These are phyloP conservation scores for Vanilla planifolia DNA, from an alignment of 106 monocot species.

Conservation along the genomic window DNA sequence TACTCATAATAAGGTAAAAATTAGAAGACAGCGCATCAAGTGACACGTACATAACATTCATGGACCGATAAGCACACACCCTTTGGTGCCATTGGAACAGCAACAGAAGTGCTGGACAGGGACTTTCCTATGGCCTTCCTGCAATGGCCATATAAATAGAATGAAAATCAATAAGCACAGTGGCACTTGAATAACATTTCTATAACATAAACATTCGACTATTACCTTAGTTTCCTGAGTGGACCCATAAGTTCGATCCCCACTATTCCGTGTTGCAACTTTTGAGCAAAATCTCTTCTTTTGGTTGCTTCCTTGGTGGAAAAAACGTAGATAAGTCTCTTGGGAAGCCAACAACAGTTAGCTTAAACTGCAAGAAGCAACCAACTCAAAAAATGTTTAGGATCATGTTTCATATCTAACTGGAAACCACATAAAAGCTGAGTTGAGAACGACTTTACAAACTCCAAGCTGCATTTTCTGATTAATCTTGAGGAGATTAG, in stretches of 20 bases:
- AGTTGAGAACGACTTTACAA: too few relatives aligned
- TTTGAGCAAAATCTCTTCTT: background rate
- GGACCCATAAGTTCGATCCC: background rate
- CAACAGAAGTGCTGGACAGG: background rate
- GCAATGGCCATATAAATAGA: background rate
- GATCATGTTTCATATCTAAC: too few relatives aligned
- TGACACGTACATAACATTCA: constrained; percentile 3
- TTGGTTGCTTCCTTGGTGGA: background rate
- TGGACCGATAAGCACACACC: constrained; percentile 3
- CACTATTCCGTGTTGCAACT: background rate
- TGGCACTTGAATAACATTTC: too few relatives aligned
- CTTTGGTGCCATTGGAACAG: constrained; percentile 7
- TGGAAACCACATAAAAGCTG: too few relatives aligned
- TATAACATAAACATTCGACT: background rate
- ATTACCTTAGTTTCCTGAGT: constrained; percentile 6
- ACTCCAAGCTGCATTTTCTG: too few relatives aligned
- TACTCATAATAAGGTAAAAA: background rate
- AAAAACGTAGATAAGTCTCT: background rate
- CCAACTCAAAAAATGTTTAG: too few relatives aligned
- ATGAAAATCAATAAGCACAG: background rate
- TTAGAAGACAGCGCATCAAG: background rate
- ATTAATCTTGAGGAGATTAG: too few relatives aligned
- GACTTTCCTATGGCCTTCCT: constrained; percentile 4
- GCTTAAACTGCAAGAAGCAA: too few relatives aligned
- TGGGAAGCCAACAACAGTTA: too few relatives aligned